Evolutionary conservation across 352 stramenopile genomes (phyloP), one percentile per base, ranked within the genome.

Genomic region (Phytopythium boreale): DNA sequence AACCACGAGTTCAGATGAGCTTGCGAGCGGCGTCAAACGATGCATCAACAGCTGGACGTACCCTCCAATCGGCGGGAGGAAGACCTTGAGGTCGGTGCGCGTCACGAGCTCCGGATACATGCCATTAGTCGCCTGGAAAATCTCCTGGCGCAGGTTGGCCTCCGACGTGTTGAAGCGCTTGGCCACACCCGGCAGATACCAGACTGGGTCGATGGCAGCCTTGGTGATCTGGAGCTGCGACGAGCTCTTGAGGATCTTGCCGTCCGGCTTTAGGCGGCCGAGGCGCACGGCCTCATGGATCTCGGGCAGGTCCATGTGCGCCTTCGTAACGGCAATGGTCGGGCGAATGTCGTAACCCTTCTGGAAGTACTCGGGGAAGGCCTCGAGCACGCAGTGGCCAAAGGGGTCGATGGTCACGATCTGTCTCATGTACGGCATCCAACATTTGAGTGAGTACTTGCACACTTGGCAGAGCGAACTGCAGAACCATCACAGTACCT

Each of bases 61-160:
- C 83, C 97, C 97, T 67, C 97, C 97, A 72, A 99, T 99, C 15
- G 98, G 98, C 39, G 98, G 98, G 41, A 99, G 66, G 66, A 99
- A 99, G 3, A 99, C 88, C 74, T 99, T 99, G 59, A 99, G 88
- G 69, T 99, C 98, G 22, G 96, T 97, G 55, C 98, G 85, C 17
- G 98, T 99, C 63, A 99, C 97, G 9, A 99, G 75, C 78, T 99
- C 97, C 6, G 98, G 98, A 75, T 99, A 99, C 97, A 99, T 99
- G 67, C 97, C 98, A 77, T 99, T 99, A 41, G 97, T 99, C 82
- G 99, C 98, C 59, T 97, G 92, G 81, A 99, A 99, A 57, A 99
- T 98, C 44, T 96, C 89, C 72, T 99, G 92, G 43, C 98, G 94
- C 43, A 99, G 77, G 66, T 97, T 89, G 8, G 80, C 71, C 72